Evolutionary conservation across 345 rosid genomes (phyloP), one percentile per base, ranked within the genome.

Genomic region (Eucalyptus marginata): DNA sequence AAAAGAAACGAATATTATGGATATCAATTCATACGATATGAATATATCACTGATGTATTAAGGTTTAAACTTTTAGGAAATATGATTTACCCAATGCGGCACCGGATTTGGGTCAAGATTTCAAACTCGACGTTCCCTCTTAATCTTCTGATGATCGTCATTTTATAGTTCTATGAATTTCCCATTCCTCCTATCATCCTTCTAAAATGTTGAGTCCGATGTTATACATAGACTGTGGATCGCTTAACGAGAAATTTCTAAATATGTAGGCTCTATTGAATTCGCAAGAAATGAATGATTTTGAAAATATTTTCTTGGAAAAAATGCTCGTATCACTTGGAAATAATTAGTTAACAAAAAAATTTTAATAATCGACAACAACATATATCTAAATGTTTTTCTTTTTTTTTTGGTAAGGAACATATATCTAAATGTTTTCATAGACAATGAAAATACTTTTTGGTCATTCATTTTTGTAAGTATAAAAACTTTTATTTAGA

Each of bases 281-380:
- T 31, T 66, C 2, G 3, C 0, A 8, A 5, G 15, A 31, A 66
- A 3, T 31, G 0, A 15, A 66, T 66, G 1, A 31, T 7, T 15
- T n/a, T 4, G 18, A 66, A 66, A n/a, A 66, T 66, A 66, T 4
- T 66, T 31, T 31, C 5, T 16, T 66, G 10, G 0, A 31, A 8
- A 66, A 66, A 66, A 0, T 0, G 2, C 20, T 66, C 2, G 1
- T 31, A 17, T 66, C 11, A 8, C 5, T 31, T n/a, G 6, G 2
- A 66, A 31, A 66, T 66, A 15, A 66, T 31, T 66, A 31, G 40
- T 66, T n/a, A 66, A 31, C 18, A 4, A 66, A 64, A 64, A 64
- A 15, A 0, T 15, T 66, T 2, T 66, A 8, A 31, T 7, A 56
- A 56, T 56, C 3, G 11, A 66, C 3, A 66, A 66, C 33, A 31